Evolutionary conservation across 179 eudicot species (phyloP).

Genomic region (Heliamphora pulchella): DNA sequence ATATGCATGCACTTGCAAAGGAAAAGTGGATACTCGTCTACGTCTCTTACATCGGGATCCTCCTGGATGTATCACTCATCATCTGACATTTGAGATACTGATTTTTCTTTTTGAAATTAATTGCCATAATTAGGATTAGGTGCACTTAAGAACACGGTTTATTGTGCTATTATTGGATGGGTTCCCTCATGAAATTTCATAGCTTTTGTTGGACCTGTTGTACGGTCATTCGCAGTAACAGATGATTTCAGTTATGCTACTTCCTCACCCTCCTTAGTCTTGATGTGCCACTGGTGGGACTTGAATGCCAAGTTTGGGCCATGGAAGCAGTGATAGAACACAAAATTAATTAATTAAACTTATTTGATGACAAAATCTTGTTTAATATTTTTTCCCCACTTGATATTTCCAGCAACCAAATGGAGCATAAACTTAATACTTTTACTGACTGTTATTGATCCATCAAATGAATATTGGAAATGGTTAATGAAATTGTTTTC

Average conservation of each 20-base stretch:
- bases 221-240: neutral
- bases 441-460: neutral
- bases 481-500: constrained; percentile 13
- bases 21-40: neutral
- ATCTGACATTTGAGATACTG: neutral
- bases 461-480: neutral
- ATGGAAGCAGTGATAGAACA: neutral
- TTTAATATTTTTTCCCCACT: neutral
- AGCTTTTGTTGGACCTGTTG: neutral
- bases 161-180: neutral
- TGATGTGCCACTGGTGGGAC: neutral
- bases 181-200: neutral
- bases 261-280: neutral
- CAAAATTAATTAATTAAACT: neutral
- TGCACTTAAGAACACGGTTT: neutral
- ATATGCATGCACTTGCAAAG: neutral
- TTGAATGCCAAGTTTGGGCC: neutral
- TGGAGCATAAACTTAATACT: neutral
- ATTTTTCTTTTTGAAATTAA: neutral
- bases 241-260: neutral
- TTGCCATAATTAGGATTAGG: neutral
- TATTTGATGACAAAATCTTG: neutral
- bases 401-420: neutral
- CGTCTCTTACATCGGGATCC: too few relatives aligned
- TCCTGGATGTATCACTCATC: neutral